A percentile compares a stretch with the other conserved stretches of the same genome.
Conservation (phyloP, 2,329 filamentous ascomycete genomes). For the Nemania sp. region DNA sequence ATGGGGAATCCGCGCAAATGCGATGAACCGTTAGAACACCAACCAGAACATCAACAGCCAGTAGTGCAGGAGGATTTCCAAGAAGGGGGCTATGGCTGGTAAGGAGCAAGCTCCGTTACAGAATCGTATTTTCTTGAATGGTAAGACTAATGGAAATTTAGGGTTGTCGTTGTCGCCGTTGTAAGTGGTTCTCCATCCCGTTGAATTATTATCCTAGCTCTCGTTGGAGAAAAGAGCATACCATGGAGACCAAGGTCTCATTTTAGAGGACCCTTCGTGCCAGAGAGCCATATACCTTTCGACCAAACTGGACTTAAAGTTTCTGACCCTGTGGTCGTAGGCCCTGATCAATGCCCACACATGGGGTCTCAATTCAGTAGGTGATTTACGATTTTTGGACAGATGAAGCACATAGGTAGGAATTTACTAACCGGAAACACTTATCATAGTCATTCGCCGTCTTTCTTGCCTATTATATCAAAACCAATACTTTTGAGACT, state of each 20-base stretch:
- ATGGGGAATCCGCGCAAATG: not conserved
- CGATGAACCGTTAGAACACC: not conserved
- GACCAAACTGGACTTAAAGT: not conserved
- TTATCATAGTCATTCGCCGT: conserved; percentile 56
- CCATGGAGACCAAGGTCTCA: not conserved
- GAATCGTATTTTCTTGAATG: not conserved
- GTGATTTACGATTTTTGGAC: no score
- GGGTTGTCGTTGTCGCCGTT: conserved; percentile 54
- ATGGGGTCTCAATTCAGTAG: conserved; percentile 71
- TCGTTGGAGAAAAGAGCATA: not conserved
- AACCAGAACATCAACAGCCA: not conserved
- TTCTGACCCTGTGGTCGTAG: conserved; percentile 6
- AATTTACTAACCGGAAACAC: conserved; percentile 22
- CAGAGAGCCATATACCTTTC: not conserved
- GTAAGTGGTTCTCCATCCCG: conserved; percentile 33
- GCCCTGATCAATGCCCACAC: conserved; percentile 67
- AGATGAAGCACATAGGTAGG: not conserved
- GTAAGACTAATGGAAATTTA: conserved; percentile 1
- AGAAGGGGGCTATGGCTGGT: conserved; percentile 66
- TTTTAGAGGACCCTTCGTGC: not conserved
- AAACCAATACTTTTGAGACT: conserved; percentile 63
- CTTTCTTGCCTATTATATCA: conserved; percentile 61
- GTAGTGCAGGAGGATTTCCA: conserved; percentile 57
- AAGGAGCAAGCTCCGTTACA: conserved; percentile 22
- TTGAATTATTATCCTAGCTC: not conserved